Evolutionary conservation across 1,284 basidiomycete genomes (phyloP).

Genomic region (Mycena citricolor): DNA sequence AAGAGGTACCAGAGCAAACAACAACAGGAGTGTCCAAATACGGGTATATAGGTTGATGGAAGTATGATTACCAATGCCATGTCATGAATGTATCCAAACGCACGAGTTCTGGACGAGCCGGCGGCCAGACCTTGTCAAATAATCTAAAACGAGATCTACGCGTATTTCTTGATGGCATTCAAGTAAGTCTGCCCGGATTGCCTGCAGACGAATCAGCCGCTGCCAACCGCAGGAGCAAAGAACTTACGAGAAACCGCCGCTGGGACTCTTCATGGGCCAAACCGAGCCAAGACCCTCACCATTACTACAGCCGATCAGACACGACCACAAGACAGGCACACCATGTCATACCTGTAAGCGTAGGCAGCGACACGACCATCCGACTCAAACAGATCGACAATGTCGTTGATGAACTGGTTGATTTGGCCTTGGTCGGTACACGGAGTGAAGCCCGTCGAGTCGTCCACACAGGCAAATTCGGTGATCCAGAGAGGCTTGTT

Average conservation of each 20-base stretch:
- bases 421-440: constrained; percentile 42
- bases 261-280: constrained; percentile 39
- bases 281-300: constrained; percentile 36
- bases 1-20: background rate
- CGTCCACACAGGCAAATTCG: constrained; percentile 45
- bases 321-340: background rate
- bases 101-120: constrained; percentile 16
- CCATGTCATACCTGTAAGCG: constrained; percentile 44
- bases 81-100: too few species aligned
- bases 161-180: constrained; percentile 37
- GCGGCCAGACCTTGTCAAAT: constrained; percentile 2
- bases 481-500: constrained; percentile 47
- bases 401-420: constrained; percentile 36
- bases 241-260: constrained; percentile 36
- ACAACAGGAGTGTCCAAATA: background rate
- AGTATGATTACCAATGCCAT: too few species aligned
- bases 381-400: constrained; percentile 38
- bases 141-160: constrained; percentile 7
- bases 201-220: constrained; percentile 24
- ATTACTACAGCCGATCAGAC: constrained; percentile 5
- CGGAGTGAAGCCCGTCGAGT: constrained; percentile 37
- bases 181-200: constrained; percentile 42
- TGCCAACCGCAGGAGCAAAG: background rate
- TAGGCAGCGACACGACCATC: constrained; percentile 39
- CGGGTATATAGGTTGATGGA: constrained; percentile 3